Evolutionary conservation across 768 basidiomycete species (phyloP).

Genomic region (Kwoniella europaea): DNA sequence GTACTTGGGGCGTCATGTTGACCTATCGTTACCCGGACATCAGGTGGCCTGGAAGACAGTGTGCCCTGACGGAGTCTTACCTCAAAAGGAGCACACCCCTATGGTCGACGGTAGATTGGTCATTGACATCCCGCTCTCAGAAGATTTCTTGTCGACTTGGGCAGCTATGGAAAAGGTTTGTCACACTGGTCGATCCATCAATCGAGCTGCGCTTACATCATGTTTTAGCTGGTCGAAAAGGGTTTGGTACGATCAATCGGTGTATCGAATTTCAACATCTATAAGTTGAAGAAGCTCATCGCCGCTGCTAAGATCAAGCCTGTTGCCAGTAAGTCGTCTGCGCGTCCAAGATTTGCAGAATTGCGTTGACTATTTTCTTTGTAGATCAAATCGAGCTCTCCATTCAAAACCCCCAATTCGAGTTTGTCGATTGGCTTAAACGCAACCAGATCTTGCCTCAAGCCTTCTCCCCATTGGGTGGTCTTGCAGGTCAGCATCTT

Average conservation of each 20-base stretch:
- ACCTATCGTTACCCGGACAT: constrained; percentile 70
- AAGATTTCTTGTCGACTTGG: constrained; percentile 78
- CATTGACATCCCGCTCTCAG: constrained; percentile 63
- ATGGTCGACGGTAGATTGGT: constrained; percentile 72
- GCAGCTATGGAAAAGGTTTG: constrained; percentile 67
- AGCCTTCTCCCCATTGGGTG: constrained; percentile 78
- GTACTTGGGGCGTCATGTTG: not conserved
- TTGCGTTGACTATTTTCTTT: constrained; percentile 65
- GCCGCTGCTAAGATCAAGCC: constrained; percentile 41
- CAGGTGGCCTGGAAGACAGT: not conserved
- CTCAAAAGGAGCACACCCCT: constrained; percentile 7
- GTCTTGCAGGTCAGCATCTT: constrained; percentile 65
- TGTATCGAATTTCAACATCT: constrained; percentile 79
- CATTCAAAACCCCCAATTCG: constrained; percentile 77
- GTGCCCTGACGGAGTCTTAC: constrained; percentile 7
- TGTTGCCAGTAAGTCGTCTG: constrained; percentile 49
- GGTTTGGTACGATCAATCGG: constrained; percentile 81
- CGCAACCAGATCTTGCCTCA: constrained; percentile 70
- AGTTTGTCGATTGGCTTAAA: constrained; percentile 75
- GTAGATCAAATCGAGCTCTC: constrained; percentile 80
- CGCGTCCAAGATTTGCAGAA: constrained; percentile 68
- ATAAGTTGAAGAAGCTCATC: constrained; percentile 58
- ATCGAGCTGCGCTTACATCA: not conserved
- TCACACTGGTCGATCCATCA: not conserved
- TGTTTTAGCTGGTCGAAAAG: constrained; percentile 68